Evolutionary conservation across 805 yeast genomes (phyloP).

Genomic region (Priceomyces carsonii): DNA sequence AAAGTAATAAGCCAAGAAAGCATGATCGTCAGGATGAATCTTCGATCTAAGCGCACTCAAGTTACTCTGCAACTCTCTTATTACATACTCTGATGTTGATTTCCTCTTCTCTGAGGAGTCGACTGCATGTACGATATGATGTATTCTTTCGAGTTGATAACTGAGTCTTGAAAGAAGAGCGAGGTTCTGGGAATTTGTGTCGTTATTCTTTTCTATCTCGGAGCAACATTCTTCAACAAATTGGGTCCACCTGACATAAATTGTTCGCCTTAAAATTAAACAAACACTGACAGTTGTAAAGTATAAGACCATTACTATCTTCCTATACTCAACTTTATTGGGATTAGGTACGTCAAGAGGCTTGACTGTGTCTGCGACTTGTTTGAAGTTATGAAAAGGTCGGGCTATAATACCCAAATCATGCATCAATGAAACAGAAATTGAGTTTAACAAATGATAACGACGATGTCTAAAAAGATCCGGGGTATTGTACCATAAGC

Average conservation of each 20-base stretch:
- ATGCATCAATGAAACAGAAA: slow-evolving; percentile 67
- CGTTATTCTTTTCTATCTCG: slow-evolving; percentile 40
- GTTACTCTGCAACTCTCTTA: slow-evolving; percentile 50
- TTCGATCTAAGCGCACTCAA: slow-evolving; percentile 40
- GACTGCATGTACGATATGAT: slow-evolving; percentile 46
- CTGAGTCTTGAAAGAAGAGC: slow-evolving; percentile 62
- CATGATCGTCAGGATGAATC: slow-evolving; percentile 40
- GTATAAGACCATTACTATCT: slow-evolving; percentile 59
- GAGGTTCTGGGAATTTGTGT: slow-evolving; percentile 38
- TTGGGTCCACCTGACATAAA: slow-evolving; percentile 63
- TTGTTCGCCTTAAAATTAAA: slow-evolving; percentile 62
- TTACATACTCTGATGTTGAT: slow-evolving; percentile 37
- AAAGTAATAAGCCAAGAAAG: slow-evolving; percentile 51
- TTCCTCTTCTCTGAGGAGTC: slow-evolving; percentile 20
- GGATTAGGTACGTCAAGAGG: not conserved
- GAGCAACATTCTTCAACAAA: slow-evolving; percentile 63
- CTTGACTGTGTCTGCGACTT: slow-evolving; percentile 14
- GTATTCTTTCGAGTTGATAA: slow-evolving; percentile 61
- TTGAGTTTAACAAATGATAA: slow-evolving; percentile 64
- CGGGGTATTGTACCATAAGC: slow-evolving; percentile 82
- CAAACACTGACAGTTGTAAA: slow-evolving; percentile 63
- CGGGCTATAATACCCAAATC: slow-evolving; percentile 74
- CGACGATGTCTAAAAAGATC: slow-evolving; percentile 80
- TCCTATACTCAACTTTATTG: slow-evolving; percentile 42
- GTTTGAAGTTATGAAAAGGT: slow-evolving; percentile 25